Evolutionary conservation across 331 rosid species (phyloP).

Genomic region (Prunus yedoensis): DNA sequence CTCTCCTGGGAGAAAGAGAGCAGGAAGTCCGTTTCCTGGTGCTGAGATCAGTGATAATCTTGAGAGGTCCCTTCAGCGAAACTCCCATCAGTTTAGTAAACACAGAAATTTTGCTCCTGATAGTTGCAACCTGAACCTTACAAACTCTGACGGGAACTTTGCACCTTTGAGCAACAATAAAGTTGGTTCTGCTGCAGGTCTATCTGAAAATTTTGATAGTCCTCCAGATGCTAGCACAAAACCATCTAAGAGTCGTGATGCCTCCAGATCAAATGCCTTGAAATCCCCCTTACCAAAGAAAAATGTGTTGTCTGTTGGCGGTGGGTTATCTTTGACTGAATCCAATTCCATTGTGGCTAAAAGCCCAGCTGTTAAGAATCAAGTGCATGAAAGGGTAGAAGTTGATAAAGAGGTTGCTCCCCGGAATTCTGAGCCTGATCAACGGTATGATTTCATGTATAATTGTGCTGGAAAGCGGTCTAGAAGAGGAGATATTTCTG

Average conservation of each 20-base stretch:
- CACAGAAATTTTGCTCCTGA: conserved; percentile 18
- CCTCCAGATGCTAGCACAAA: conserved; percentile 19
- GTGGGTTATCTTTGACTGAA: conserved; percentile 17
- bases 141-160: conserved; percentile 15
- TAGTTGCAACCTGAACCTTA: conserved; percentile 20
- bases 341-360: conserved; percentile 20
- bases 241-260: conserved; percentile 24
- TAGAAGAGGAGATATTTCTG: conserved; percentile 27
- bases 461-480: conserved; percentile 30
- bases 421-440: conserved; percentile 27
- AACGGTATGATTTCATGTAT: conserved; percentile 33
- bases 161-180: conserved; percentile 19
- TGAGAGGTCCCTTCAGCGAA: conserved; percentile 25
- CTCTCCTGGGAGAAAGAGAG: conserved; percentile 29
- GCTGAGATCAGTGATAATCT: conserved; percentile 23
- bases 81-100: conserved; percentile 21
- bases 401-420: conserved; percentile 24
- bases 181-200: conserved; percentile 18
- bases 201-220: conserved; percentile 15
- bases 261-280: conserved; percentile 26
- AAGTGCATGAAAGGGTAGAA: conserved; percentile 15
- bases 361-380: conserved; percentile 25
- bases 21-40: conserved; percentile 31
- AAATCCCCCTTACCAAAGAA: conserved; percentile 25
- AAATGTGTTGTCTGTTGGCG: conserved; percentile 17